Evolutionary conservation across 352 stramenopile species (phyloP).

Genomic region (Pythium biforme): DNA sequence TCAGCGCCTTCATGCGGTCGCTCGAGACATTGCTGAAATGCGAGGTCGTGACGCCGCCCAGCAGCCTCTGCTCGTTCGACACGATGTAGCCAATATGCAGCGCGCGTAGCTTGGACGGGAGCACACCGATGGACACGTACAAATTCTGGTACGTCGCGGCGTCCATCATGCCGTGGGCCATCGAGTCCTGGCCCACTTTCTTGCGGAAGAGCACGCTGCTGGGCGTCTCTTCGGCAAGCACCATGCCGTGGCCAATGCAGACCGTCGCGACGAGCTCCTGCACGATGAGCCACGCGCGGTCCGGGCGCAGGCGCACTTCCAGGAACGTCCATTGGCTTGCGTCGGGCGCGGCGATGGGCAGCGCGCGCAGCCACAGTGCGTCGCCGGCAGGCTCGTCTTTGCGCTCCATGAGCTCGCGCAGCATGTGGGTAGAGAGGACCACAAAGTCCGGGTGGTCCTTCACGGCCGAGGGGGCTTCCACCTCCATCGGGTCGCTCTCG

Average conservation of each 20-base stretch:
- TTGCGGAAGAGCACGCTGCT: constrained; percentile 75
- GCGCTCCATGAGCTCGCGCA: constrained; percentile 27
- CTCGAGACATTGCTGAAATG: constrained; percentile 34
- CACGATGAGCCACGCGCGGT: constrained; percentile 73
- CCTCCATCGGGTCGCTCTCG: constrained; percentile 68
- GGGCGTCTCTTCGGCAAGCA: constrained; percentile 51
- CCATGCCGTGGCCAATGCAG: constrained; percentile 72
- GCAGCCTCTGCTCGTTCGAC: constrained; percentile 60
- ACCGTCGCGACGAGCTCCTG: constrained; percentile 76
- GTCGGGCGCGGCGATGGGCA: constrained; percentile 63
- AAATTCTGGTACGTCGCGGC: constrained; percentile 71
- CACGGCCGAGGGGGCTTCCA: constrained; percentile 46
- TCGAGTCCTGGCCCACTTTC: constrained; percentile 53
- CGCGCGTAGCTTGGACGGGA: constrained; percentile 73
- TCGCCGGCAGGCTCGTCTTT: constrained; percentile 10
- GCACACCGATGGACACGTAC: constrained; percentile 69
- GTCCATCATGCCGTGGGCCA: constrained; percentile 67
- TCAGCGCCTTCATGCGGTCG: constrained; percentile 40
- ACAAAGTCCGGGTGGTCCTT: constrained; percentile 72
- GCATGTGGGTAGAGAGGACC: constrained; percentile 39
- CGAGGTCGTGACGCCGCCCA: constrained; percentile 52
- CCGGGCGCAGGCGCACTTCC: constrained; percentile 64
- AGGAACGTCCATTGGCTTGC: constrained; percentile 66
- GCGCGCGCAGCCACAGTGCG: constrained; percentile 54
- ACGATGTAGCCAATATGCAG: constrained; percentile 68